Base-by-base conservation (phyloP, 768 basidiomycete species). In the Rhizopogon vinicolor region DNA sequence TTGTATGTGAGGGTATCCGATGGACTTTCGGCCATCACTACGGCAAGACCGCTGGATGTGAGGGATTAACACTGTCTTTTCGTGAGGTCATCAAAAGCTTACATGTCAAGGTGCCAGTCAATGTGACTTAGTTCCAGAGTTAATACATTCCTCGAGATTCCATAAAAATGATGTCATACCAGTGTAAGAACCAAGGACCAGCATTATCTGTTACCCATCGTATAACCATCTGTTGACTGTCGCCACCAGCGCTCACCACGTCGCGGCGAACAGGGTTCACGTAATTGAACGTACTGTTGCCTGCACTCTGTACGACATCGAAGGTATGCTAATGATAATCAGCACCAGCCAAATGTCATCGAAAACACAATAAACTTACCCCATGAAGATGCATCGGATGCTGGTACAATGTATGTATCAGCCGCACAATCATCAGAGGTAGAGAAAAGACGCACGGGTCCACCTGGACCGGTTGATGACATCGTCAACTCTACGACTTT, bases 241-340 rank as follows among this genome's bases (percentile, higher is more conserved):
- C 2, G 6, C 31, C 39, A 13, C 65, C 66, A 5, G 69, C 64
- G 51, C 56, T 63, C 7, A 79, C 72, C 0, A 77, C 78, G 55
- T 82, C 81, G 41, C 81, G 69, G 54, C 74, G 68, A 44, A 76
- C 74, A 0, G 88, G 87, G 65, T 88, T 84, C 7, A 57, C 59
- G 33, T 75, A 79, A 63, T 81, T 81, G 60, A 69, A 71, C 1
- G 43, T 55, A 1, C 54, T 52, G 35, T 60, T 73, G 3, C 74
- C 74, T 6, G 78, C 75, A 48, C 74, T 74, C 49, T 74, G 65
- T 22, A 80, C 64, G 19, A 80, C 79, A 42, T 71, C 69, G 58
- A 81, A 81, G 8, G 68, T 57, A 58, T 80, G 78, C 75, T 78
- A 56, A 37, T 37, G 19, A 25, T 10, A 0, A 37, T 16, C 35